Base-by-base conservation (phyloP, 129 eudicot genomes). In the Flaveria bidentis region DNA sequence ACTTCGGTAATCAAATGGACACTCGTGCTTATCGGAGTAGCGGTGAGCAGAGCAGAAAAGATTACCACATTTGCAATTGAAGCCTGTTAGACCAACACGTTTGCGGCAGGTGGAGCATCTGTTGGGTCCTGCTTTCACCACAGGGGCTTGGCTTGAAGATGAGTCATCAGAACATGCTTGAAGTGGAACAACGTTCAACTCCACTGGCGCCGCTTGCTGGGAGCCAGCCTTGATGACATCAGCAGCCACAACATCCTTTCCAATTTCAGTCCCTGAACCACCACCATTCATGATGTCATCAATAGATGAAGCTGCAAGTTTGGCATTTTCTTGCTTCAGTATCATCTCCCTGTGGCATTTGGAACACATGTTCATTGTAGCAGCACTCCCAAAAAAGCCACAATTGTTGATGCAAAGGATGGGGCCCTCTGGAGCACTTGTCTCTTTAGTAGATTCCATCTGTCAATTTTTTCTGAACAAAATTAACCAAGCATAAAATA, bases 301-400 rank as follows among this genome's bases (percentile, higher is more conserved):
- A 45, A 90, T 83, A 17, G 96, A 90, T 26, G 96, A 73, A 18
- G 90, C 87, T 67, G 92, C 96, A 64, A 90, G 83, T 82, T 87
- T 83, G 23, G 91, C 87, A 8, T 90, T 91, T 33, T 86, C 88
- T 75, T 88, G 88, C 57, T 88, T 88, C 73, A 86, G 62, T 44
- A 88, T 74, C 82, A 77, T 84, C 77, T 88, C 93, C 71, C 82
- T 88, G 88, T 88, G 93, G 73, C 93, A 88, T 71, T 88, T 88
- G 72, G 93, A 88, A 47, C 93, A 88, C 93, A 88, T 88, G 69
- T 88, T 88, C 93, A 88, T 88, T 77, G 93, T 88, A 47, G 90
- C 83, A 15, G 88, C 88, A 84, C 93, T 88, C 23, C 93, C 93
- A 15, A 84, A 88, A 76, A 88, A 88, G 16, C 93, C 93, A 28